Evolutionary conservation across 2,329 filamentous ascomycete species (phyloP), one percentile per base, ranked within the genome.

Genomic region (Xylaria sp.): DNA sequence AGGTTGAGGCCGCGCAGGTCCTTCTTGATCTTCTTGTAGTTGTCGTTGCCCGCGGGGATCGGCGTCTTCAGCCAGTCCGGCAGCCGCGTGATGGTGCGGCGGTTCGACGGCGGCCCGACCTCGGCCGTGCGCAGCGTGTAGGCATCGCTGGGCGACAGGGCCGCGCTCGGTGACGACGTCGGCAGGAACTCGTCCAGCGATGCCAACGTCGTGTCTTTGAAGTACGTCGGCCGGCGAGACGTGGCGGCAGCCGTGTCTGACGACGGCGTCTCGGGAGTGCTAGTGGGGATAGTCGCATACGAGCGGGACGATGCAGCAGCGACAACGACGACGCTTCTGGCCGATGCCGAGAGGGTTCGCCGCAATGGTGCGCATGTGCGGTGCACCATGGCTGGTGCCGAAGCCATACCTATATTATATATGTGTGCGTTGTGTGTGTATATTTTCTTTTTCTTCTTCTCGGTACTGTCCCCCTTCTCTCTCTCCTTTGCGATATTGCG

Each of bases 61-160:
- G 94, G 93, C 25, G 95, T 99, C 86, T 98, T 98, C 71, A 99
- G 88, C 96, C 96, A 99, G 74, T 91, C 88, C 23, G 96, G 96
- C 58, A 99, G 85, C 57, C 96, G 90, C 16, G 89, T 91, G 75
- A 91, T 88, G 74, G 88, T 90, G 72, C 84, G 85, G 79, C 89
- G 88, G 79, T 85, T 87, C 69, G 88, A 88, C 32, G 84, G 85
- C 23, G 89, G 89, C 44, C 89, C 89, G 74, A 91, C 89, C 77
- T 90, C 84, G 72, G 87, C 89, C 47, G 89, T 91, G 72, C 85
- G 84, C 50, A 90, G 82, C 64, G 85, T 83, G 78, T 89, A 89
- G 5, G 88, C 87, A 62, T 91, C 88, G 71, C 82, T 78, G 6
- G 82, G 75, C 0, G 86, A 74, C 5, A 90, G 78, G 3, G 85